Evolutionary conservation across 1,284 basidiomycete species (phyloP).

Genomic region (Cutaneotrichosporon sp.): DNA sequence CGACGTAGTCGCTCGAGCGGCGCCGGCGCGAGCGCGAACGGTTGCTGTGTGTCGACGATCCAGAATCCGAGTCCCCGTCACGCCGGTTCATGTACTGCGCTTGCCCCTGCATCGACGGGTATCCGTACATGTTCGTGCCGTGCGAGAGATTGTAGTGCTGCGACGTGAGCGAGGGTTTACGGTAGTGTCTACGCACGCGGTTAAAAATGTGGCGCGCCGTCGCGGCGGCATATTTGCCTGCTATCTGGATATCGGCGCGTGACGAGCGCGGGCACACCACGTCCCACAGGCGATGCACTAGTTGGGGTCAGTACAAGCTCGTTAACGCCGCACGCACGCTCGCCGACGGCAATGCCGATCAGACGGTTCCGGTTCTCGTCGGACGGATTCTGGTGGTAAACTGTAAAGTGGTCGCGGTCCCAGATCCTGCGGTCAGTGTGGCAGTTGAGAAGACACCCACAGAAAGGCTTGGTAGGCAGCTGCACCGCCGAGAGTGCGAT

Average conservation of each 20-base stretch:
- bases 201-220: conserved; percentile 44
- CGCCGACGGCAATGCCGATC: conserved; percentile 39
- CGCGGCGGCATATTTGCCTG: conserved; percentile 41
- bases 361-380: conserved; percentile 37
- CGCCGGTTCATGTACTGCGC: background rate
- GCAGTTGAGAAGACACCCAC: conserved; percentile 18
- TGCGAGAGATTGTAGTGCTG: background rate
- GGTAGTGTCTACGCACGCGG: conserved; percentile 24
- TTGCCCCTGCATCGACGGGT: background rate
- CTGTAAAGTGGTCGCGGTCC: conserved; percentile 39
- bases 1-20: background rate
- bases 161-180: background rate
- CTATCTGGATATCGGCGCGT: conserved; percentile 28
- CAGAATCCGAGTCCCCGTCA: background rate
- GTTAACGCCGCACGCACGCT: conserved; percentile 29
- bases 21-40: background rate
- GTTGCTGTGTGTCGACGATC: background rate
- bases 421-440: conserved; percentile 26
- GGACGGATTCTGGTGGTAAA: conserved; percentile 29
- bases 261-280: conserved; percentile 27
- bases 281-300: conserved; percentile 43
- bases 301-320: background rate
- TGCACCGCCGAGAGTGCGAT: conserved; percentile 40
- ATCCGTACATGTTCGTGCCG: no score
- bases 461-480: conserved; percentile 44